phyloP scores from a whole-genome alignment of 2,329 filamentous ascomycete genomes.

The Cytospora piceicola region DNA sequence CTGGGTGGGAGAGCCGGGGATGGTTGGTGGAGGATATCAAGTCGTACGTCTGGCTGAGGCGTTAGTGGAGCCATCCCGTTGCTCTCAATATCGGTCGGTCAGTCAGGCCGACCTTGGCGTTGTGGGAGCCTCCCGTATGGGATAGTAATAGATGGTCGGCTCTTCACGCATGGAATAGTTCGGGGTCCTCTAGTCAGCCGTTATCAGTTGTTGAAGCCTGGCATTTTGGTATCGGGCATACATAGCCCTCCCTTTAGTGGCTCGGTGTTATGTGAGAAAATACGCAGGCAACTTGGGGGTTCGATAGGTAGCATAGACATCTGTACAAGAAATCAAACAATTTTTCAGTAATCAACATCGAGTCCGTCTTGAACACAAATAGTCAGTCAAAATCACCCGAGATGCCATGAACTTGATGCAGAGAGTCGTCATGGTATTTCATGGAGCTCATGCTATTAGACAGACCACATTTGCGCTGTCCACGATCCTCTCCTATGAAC shows the following conservation, averaged over 20 bases:
- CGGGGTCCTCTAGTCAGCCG: background rate
- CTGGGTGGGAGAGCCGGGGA: background rate
- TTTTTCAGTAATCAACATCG: background rate
- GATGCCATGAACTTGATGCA: background rate
- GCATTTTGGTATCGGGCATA: background rate
- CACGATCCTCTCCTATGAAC: conserved; percentile 6
- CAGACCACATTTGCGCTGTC: conserved; percentile 4
- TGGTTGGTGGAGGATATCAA: conserved; percentile 4
- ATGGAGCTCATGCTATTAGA: conserved; percentile 5
- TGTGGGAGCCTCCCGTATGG: background rate
- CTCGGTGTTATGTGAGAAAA: background rate
- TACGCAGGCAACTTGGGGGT: background rate
- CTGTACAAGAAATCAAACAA: background rate
- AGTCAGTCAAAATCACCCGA: background rate
- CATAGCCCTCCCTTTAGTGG: background rate
- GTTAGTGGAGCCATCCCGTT: conserved; percentile 1
- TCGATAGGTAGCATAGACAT: background rate
- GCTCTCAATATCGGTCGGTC: too few species aligned
- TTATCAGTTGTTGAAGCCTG: background rate
- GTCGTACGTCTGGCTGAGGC: background rate
- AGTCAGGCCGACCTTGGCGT: background rate
- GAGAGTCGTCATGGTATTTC: conserved; percentile 20
- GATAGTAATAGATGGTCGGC: background rate
- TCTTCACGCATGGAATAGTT: background rate
- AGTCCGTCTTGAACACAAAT: background rate